Evolutionary conservation across 495 filamentous ascomycete genomes (phyloP).

Genomic region (Aspergillus panamensis): DNA sequence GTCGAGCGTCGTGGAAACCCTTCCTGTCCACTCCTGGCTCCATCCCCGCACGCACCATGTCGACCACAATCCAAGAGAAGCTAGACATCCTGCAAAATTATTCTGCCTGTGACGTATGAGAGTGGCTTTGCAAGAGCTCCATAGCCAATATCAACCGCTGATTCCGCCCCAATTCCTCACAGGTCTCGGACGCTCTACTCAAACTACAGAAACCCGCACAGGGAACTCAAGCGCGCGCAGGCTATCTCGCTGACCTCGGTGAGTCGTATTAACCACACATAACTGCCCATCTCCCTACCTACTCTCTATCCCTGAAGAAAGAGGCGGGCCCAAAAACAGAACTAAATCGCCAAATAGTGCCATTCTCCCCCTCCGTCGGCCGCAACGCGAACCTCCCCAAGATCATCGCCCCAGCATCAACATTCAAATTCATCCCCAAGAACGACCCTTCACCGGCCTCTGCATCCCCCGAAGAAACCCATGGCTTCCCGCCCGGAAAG

Average conservation of each 20-base stretch:
- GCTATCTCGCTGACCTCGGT: constrained; percentile 62
- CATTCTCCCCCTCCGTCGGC: constrained; percentile 34
- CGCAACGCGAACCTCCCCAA: constrained; percentile 33
- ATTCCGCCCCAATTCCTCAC: background rate
- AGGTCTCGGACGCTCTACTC: constrained; percentile 62
- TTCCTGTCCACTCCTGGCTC: background rate
- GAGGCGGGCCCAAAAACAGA: background rate
- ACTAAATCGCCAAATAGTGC: constrained; percentile 17
- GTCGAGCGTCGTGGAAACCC: background rate
- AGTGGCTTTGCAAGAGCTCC: background rate
- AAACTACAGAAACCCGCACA: constrained; percentile 51
- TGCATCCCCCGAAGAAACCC: constrained; percentile 24
- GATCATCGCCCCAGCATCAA: constrained; percentile 57
- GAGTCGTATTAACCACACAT: constrained; percentile 19
- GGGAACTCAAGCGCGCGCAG: constrained; percentile 42
- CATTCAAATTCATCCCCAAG: constrained; percentile 60
- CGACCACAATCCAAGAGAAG: constrained; percentile 34
- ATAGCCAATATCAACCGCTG: background rate
- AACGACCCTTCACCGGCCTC: constrained; percentile 24
- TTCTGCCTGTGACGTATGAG: constrained; percentile 48
- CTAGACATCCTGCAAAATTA: constrained; percentile 37
- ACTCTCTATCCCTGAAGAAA: background rate
- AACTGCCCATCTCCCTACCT: constrained; percentile 2
- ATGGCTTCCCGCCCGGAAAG: constrained; percentile 39
- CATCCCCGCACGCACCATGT: constrained; percentile 22